These are phyloP conservation scores for Rostrohypoxylon terebratum DNA, from an alignment of 495 filamentous ascomycete genomes.

Conservation along the genomic window DNA sequence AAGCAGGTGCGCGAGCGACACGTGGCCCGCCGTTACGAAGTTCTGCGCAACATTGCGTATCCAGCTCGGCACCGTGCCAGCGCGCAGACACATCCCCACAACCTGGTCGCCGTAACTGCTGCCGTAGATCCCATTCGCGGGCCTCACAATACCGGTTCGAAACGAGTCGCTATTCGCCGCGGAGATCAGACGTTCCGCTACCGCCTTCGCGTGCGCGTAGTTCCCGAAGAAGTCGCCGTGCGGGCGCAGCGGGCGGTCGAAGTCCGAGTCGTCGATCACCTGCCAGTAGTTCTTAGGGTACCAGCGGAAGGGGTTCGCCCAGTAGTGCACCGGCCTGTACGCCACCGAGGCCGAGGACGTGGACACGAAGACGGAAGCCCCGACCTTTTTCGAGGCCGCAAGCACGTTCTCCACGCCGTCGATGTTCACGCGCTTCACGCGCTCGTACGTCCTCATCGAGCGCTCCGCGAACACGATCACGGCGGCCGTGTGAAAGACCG, in stretches of 20 bases:
- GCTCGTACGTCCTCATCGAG: constrained; percentile 57
- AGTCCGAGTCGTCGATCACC: constrained; percentile 59
- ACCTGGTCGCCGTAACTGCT: constrained; percentile 58
- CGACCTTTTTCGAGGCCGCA: constrained; percentile 59
- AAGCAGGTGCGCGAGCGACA: constrained; percentile 66
- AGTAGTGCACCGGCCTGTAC: constrained; percentile 58
- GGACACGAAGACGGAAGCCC: constrained; percentile 67
- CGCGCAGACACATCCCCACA: constrained; percentile 44
- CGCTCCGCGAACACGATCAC: constrained; percentile 64
- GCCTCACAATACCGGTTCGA: constrained; percentile 68
- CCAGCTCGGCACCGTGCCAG: constrained; percentile 55
- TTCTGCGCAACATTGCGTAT: constrained; percentile 63
- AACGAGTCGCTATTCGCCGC: constrained; percentile 60
- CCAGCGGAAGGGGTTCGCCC: constrained; percentile 62
- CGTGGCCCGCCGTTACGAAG: constrained; percentile 67
- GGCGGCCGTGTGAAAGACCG: constrained; percentile 70
- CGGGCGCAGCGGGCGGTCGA: constrained; percentile 56
- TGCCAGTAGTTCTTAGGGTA: constrained; percentile 57
- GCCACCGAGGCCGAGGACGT: constrained; percentile 68
- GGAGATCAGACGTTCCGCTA: constrained; percentile 65
- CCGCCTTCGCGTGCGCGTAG: constrained; percentile 65
- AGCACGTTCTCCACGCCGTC: constrained; percentile 70
- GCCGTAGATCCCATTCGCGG: constrained; percentile 69
- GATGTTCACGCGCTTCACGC: constrained; percentile 65
- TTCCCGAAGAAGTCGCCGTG: constrained; percentile 67